A percentile compares a stretch with the other conserved stretches of the same genome.
Evolutionary conservation across 345 rosid species (phyloP).

Genomic region (Heritiera fomes): DNA sequence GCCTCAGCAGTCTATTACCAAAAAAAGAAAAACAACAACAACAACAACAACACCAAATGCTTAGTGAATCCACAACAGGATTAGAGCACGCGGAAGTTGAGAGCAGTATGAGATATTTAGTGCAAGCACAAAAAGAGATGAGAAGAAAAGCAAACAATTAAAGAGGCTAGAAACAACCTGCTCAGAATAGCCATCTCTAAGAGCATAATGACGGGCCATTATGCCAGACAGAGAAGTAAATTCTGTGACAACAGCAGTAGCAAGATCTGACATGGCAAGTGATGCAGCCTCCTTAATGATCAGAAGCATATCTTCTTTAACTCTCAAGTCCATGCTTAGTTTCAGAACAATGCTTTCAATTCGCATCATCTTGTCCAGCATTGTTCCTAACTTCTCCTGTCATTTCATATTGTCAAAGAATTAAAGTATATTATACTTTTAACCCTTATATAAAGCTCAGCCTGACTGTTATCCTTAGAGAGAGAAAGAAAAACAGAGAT

Average conservation of each 20-base stretch:
- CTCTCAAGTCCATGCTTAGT: constrained; percentile 52
- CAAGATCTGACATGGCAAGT: constrained; percentile 96
- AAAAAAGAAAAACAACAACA: background rate
- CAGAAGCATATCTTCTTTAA: constrained; percentile 52
- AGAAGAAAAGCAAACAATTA: constrained; percentile 19
- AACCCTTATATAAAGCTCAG: background rate
- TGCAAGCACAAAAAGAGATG: background rate
- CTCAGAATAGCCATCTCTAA: constrained; percentile 81
- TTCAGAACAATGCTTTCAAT: constrained; percentile 54
- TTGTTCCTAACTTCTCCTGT: constrained; percentile 95
- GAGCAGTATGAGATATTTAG: constrained; percentile 6
- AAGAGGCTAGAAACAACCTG: constrained; percentile 53
- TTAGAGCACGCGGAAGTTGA: background rate
- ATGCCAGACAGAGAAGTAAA: constrained; percentile 89
- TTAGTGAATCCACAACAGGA: constrained; percentile 5
- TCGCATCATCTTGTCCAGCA: constrained; percentile 84
- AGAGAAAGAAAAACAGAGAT: background rate
- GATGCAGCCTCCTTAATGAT: constrained; percentile 76
- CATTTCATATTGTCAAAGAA: constrained; percentile 24
- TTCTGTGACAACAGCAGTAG: constrained; percentile 88
- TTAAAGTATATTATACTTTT: constrained; percentile 15
- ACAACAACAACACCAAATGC: background rate
- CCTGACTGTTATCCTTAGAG: background rate
- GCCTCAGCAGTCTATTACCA: constrained; percentile 79
- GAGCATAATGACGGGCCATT: constrained; percentile 98